These are phyloP conservation scores for Dittrichia graveolens DNA, from an alignment of 129 eudicot species.

Conservation along the genomic window DNA sequence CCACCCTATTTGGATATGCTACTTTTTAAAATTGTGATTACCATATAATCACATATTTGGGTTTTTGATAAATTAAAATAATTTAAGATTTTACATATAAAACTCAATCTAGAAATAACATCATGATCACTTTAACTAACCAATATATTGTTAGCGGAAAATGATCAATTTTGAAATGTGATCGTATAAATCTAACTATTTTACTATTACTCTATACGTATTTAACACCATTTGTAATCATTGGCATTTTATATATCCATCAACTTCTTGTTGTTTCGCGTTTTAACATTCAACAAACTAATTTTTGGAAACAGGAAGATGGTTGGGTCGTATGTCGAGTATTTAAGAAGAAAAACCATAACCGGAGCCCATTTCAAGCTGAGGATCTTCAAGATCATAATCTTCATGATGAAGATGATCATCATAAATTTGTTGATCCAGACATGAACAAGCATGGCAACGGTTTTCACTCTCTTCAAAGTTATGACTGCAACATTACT, in stretches of 20 bases:
- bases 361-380: constrained; percentile 48
- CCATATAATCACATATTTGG: too few relatives aligned
- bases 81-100: too few relatives aligned
- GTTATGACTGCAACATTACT: constrained; percentile 32
- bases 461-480: constrained; percentile 12
- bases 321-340: constrained; percentile 98
- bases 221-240: not conserved
- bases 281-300: not conserved
- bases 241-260: not conserved
- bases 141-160: too few relatives aligned
- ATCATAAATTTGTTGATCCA: constrained; percentile 35
- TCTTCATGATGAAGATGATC: constrained; percentile 37
- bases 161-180: too few relatives aligned
- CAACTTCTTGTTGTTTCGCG: not conserved
- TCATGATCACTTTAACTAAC: too few relatives aligned
- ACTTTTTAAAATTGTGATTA: too few relatives aligned
- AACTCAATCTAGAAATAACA: too few relatives aligned
- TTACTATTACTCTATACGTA: not conserved
- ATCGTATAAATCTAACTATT: too few relatives aligned
- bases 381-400: constrained; percentile 32
- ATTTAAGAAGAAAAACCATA: constrained; percentile 71
- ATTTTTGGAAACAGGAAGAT: constrained; percentile 59
- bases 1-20: too few relatives aligned
- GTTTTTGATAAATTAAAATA: too few relatives aligned
- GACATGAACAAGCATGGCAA: constrained; percentile 11